Percentiles rank a stretch among this genome's conserved stretches.
These are phyloP conservation scores for Ganoderma sp. DNA, from an alignment of 1,284 basidiomycete genomes.

Conservation along the genomic window DNA sequence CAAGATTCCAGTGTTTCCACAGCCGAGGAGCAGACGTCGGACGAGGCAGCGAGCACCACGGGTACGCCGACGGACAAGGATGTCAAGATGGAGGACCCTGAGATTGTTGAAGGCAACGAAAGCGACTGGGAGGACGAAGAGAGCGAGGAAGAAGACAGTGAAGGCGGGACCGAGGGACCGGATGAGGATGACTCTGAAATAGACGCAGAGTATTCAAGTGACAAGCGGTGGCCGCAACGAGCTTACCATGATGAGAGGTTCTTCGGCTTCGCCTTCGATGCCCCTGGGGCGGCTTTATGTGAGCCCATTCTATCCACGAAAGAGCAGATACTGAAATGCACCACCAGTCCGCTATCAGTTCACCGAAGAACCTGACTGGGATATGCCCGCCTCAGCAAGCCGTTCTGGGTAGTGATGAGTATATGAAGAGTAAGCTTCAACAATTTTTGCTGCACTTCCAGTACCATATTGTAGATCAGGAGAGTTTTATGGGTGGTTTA, in stretches of 20 bases:
- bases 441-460: background rate
- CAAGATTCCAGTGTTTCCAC: background rate
- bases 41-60: background rate
- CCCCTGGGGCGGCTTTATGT: background rate
- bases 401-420: background rate
- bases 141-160: background rate
- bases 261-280: constrained; percentile 1
- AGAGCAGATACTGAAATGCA: background rate
- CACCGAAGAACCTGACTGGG: background rate
- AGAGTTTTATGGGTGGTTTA: background rate
- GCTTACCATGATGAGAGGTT: background rate
- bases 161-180: background rate
- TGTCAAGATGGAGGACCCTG: background rate
- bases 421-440: background rate
- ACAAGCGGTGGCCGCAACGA: background rate
- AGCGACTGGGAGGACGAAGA: background rate
- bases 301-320: background rate
- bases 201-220: background rate
- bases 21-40: background rate
- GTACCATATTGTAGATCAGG: background rate
- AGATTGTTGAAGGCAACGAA: background rate
- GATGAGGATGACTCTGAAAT: background rate
- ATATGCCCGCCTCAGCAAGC: background rate
- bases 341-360: background rate
- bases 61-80: background rate